A percentile compares a stretch with the other conserved stretches of the same genome.
phyloP scores from a whole-genome alignment of 352 stramenopile genomes.

The Pythium rhizo-oryzae region DNA sequence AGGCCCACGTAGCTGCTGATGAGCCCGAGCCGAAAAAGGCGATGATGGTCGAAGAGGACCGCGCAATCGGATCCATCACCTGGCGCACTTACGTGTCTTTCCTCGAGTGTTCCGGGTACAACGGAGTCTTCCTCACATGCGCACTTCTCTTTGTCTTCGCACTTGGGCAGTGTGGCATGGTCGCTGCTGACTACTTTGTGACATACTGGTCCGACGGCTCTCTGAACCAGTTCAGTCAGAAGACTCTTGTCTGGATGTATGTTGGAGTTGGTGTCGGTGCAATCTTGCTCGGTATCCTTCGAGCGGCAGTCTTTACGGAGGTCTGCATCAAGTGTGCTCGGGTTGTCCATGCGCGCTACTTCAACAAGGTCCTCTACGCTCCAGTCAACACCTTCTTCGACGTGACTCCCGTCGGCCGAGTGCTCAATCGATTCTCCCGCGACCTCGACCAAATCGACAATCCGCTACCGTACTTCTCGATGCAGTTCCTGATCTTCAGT shows the following conservation, averaged over 20 bases:
- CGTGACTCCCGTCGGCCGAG: too few relatives aligned
- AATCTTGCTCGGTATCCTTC: neutral
- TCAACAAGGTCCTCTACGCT: conserved; percentile 54
- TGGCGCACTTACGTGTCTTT: conserved; percentile 69
- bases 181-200: conserved; percentile 57
- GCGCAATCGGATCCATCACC: conserved; percentile 56
- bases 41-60: conserved; percentile 77
- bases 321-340: conserved; percentile 64
- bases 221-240: conserved; percentile 17
- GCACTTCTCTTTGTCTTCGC: conserved; percentile 12
- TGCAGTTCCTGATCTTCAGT: too few relatives aligned
- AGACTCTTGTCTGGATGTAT: conserved; percentile 1
- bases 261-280: neutral
- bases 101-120: conserved; percentile 24
- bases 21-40: conserved; percentile 33
- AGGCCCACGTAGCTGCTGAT: too few relatives aligned
- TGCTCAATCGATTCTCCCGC: too few relatives aligned
- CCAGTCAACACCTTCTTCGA: too few relatives aligned
- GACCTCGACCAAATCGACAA: too few relatives aligned
- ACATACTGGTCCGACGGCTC: conserved; percentile 88
- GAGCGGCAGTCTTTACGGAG: conserved; percentile 26
- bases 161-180: conserved; percentile 9
- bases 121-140: neutral
- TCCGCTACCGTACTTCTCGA: conserved; percentile 56
- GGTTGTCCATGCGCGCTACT: conserved; percentile 29